Evolutionary conservation across 1,139 yeast species (phyloP).

Genomic region (Trichomonascaceae sp.): DNA sequence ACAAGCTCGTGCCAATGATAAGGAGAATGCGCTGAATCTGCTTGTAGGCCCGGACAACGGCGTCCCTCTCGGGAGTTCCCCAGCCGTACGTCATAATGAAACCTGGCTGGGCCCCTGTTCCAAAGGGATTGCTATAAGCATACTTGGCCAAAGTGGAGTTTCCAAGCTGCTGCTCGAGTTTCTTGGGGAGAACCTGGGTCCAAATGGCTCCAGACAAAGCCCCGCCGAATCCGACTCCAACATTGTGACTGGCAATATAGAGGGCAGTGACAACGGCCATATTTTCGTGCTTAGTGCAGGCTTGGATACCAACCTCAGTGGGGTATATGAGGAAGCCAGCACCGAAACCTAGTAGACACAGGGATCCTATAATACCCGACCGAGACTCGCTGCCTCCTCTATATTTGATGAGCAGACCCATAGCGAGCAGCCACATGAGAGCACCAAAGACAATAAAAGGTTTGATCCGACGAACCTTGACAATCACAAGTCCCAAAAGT

Average conservation of each 20-base stretch:
- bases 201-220: conserved; percentile 38
- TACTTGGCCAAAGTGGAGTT: conserved; percentile 26
- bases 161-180: conserved; percentile 17
- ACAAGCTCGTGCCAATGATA: conserved; percentile 42
- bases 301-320: conserved; percentile 49
- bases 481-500: conserved; percentile 42
- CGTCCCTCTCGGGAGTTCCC: conserved; percentile 48
- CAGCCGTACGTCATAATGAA: conserved; percentile 37
- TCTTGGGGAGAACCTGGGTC: conserved; percentile 30
- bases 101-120: too few relatives aligned
- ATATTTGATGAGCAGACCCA: conserved; percentile 45
- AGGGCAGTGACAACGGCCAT: conserved; percentile 34
- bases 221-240: conserved; percentile 35
- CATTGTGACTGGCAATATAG: conserved; percentile 29
- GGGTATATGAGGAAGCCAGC: conserved; percentile 62
- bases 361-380: conserved; percentile 52
- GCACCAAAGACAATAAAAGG: conserved; percentile 48
- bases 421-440: conserved; percentile 39
- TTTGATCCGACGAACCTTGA: conserved; percentile 39
- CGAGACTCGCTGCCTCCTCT: conserved; percentile 40
- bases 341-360: conserved; percentile 57
- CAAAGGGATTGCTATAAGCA: conserved; percentile 45
- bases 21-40: conserved; percentile 46
- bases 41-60: conserved; percentile 44
- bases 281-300: conserved; percentile 42